A percentile compares a stretch with the other conserved stretches of the same genome.
phyloP scores from a whole-genome alignment of 495 filamentous ascomycete genomes.

The Xylaria curta region DNA sequence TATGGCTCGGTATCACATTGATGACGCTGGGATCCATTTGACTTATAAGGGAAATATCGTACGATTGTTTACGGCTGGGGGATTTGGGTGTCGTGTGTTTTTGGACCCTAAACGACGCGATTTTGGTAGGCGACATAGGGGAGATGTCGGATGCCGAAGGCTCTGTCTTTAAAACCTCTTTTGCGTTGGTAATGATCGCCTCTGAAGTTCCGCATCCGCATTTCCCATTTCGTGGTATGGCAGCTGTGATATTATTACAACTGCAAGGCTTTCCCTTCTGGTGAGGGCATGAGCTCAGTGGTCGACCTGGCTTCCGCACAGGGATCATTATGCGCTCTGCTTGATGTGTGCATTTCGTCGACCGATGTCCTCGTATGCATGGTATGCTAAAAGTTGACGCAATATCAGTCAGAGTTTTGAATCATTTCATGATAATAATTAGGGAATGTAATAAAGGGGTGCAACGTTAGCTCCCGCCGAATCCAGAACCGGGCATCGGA shows the following conservation, averaged over 20 bases:
- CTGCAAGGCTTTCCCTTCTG: slow-evolving; percentile 61
- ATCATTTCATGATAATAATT: slow-evolving; percentile 7
- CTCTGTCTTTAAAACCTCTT: slow-evolving; percentile 37
- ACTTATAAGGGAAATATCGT: slow-evolving; percentile 49
- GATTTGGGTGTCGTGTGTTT: slow-evolving; percentile 43
- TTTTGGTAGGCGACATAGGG: slow-evolving; percentile 43
- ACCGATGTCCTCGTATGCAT: slow-evolving; percentile 86
- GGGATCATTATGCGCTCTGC: slow-evolving; percentile 75
- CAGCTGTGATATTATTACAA: slow-evolving; percentile 57
- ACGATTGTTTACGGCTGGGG: slow-evolving; percentile 50
- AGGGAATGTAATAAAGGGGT: slow-evolving; percentile 27
- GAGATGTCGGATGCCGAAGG: slow-evolving; percentile 29
- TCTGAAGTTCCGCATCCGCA: slow-evolving; percentile 50
- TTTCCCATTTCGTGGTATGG: slow-evolving; percentile 57
- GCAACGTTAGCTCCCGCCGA: neutral
- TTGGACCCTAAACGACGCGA: slow-evolving; percentile 49
- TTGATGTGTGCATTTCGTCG: slow-evolving; percentile 80
- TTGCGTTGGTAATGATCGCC: slow-evolving; percentile 25
- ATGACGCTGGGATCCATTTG: slow-evolving; percentile 50
- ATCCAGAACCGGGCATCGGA: neutral
- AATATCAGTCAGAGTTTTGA: slow-evolving; percentile 35
- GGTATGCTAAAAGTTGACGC: slow-evolving; percentile 63
- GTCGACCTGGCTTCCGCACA: slow-evolving; percentile 81
- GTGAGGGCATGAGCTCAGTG: slow-evolving; percentile 78
- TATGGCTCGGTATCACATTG: slow-evolving; percentile 25